Conservation (phyloP, 1,284 basidiomycete species). For the Dichomitus squalens region DNA sequence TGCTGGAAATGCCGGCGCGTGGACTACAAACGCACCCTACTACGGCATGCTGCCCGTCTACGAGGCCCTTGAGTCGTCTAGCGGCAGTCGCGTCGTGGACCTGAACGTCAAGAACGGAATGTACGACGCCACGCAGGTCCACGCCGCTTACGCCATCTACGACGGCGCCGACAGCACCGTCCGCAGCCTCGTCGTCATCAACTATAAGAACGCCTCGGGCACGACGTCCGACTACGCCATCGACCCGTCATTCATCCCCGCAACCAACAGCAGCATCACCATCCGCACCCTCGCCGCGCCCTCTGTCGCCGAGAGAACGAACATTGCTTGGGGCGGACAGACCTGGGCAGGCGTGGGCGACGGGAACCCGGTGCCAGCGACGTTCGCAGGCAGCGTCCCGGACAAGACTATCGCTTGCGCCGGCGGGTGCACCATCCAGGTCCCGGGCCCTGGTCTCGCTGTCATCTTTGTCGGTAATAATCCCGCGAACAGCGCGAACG, state of each 20-base stretch:
- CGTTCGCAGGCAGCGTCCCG: slow-evolving; percentile 15
- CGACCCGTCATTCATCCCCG: slow-evolving; percentile 31
- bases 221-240: slow-evolving; percentile 37
- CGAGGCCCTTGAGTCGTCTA: slow-evolving; percentile 50
- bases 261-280: slow-evolving; percentile 30
- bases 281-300: slow-evolving; percentile 49
- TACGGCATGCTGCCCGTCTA: slow-evolving; percentile 60
- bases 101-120: slow-evolving; percentile 45
- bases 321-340: slow-evolving; percentile 60
- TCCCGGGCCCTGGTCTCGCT: slow-evolving; percentile 48
- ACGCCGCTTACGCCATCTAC: slow-evolving; percentile 65
- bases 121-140: slow-evolving; percentile 37
- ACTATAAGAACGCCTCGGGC: slow-evolving; percentile 49
- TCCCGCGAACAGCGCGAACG: slow-evolving; percentile 10
- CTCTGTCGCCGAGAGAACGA: slow-evolving; percentile 51
- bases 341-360: slow-evolving; percentile 41
- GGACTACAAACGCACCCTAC: slow-evolving; percentile 55
- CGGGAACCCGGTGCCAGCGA: slow-evolving; percentile 38
- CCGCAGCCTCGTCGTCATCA: slow-evolving; percentile 58
- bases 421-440: slow-evolving; percentile 42
- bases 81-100: slow-evolving; percentile 53
- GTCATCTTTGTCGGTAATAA: slow-evolving; percentile 42
- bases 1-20: slow-evolving; percentile 39
- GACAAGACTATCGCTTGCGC: slow-evolving; percentile 34
- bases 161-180: slow-evolving; percentile 41